Percentiles rank a stretch among this genome's conserved stretches.
phyloP scores from a whole-genome alignment of 1,139 yeast species.

The Lodderomyces orthopsilosis region DNA sequence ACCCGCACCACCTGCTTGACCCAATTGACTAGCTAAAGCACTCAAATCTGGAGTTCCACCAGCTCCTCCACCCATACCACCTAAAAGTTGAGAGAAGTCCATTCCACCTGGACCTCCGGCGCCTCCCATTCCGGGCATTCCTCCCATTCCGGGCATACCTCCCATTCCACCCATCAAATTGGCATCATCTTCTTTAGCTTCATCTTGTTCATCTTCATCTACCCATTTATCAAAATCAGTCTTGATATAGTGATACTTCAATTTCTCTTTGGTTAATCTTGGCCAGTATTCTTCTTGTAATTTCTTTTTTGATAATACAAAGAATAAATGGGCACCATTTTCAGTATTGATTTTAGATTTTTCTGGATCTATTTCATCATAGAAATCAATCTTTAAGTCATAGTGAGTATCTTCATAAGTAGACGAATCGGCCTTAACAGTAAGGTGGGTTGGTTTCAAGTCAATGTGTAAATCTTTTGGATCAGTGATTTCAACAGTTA shows the following conservation, averaged over 20 bases:
- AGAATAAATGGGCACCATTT: conserved; percentile 66
- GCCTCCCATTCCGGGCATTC: conserved; percentile 28
- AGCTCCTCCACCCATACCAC: conserved; percentile 34
- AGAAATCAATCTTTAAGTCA: conserved; percentile 66
- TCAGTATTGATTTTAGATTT: conserved; percentile 59
- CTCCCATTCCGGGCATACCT: conserved; percentile 26
- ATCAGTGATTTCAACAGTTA: conserved; percentile 76
- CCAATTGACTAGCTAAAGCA: conserved; percentile 44
- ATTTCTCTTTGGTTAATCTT: conserved; percentile 74
- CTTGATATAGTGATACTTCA: conserved; percentile 69
- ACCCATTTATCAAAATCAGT: conserved; percentile 98
- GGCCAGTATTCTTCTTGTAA: conserved; percentile 85
- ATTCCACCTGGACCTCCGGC: conserved; percentile 27
- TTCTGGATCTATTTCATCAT: conserved; percentile 66
- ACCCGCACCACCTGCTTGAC: conserved; percentile 33
- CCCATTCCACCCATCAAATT: conserved; percentile 33
- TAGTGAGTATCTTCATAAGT: conserved; percentile 47
- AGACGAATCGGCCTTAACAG: conserved; percentile 56
- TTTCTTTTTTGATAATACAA: conserved; percentile 69
- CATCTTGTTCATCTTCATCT: conserved; percentile 91
- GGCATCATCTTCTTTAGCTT: conserved; percentile 46
- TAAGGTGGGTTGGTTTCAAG: conserved; percentile 56
- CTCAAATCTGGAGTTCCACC: conserved; percentile 32
- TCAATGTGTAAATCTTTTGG: conserved; percentile 62
- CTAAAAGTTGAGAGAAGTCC: conserved; percentile 16